These are phyloP conservation scores for Anisogramma anomala DNA, from an alignment of 2,329 filamentous ascomycete species.

Conservation along the genomic window DNA sequence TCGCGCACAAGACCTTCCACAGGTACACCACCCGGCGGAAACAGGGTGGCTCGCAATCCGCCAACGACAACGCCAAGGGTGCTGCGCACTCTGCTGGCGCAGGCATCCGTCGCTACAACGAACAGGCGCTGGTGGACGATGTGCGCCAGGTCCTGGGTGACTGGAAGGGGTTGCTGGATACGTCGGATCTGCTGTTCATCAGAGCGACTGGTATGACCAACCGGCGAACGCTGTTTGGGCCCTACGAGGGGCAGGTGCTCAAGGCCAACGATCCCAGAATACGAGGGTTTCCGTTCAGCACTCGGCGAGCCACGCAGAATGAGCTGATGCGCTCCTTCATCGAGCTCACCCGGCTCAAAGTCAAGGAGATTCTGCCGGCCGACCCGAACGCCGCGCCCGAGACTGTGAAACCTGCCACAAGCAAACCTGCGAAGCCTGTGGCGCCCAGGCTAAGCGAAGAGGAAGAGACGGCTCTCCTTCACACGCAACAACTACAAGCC, in stretches of 20 bases:
- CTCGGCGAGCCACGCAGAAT: constrained; percentile 78
- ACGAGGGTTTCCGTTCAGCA: constrained; percentile 86
- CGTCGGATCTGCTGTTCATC: constrained; percentile 75
- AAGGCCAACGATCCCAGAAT: constrained; percentile 67
- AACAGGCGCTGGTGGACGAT: constrained; percentile 79
- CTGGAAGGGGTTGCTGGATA: constrained; percentile 80
- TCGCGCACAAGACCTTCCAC: constrained; percentile 96
- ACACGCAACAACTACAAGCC: constrained; percentile 81
- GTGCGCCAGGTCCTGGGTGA: constrained; percentile 68
- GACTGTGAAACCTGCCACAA: constrained; percentile 27
- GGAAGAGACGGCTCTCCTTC: constrained; percentile 69
- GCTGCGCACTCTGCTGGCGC: constrained; percentile 89
- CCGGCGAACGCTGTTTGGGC: constrained; percentile 74
- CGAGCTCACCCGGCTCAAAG: constrained; percentile 82
- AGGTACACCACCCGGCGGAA: constrained; percentile 92
- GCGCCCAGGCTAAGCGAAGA: constrained; percentile 64
- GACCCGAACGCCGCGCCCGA: constrained; percentile 31
- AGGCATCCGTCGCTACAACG: constrained; percentile 82
- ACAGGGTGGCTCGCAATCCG: constrained; percentile 88
- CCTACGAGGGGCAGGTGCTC: constrained; percentile 80
- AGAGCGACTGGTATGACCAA: constrained; percentile 82
- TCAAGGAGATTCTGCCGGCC: constrained; percentile 63
- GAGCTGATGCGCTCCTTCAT: constrained; percentile 93
- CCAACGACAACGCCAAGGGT: constrained; percentile 89
- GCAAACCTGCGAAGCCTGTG: constrained; percentile 34